These are phyloP conservation scores for Metschnikowia borealis DNA, from an alignment of 805 yeast genomes.

Conservation along the genomic window DNA sequence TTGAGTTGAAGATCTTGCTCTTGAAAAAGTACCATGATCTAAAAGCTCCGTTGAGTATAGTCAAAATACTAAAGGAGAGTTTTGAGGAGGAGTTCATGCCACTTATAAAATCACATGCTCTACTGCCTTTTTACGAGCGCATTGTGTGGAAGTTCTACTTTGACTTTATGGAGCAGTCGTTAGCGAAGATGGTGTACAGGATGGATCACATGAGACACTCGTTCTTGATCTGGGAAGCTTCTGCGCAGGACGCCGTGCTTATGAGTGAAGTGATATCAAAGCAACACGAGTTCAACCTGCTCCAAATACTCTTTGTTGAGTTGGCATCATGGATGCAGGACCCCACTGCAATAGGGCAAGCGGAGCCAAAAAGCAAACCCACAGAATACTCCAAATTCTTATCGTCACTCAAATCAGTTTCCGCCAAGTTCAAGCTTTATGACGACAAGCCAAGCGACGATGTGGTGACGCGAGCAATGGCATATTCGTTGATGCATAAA, in stretches of 20 bases:
- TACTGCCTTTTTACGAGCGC: constrained; percentile 37
- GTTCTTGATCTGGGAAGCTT: constrained; percentile 38
- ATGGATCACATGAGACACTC: constrained; percentile 24
- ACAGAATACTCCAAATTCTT: constrained; percentile 16
- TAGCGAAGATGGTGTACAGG: constrained; percentile 20
- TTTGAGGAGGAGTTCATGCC: constrained; percentile 25
- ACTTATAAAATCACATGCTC: constrained; percentile 17
- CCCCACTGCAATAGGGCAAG: not conserved
- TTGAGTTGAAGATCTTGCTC: constrained; percentile 28
- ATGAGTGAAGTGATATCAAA: constrained; percentile 17
- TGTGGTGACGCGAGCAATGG: constrained; percentile 14
- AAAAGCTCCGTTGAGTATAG: constrained; percentile 28
- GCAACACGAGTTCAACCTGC: constrained; percentile 16
- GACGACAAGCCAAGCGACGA: constrained; percentile 1
- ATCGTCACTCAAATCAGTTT: constrained; percentile 29
- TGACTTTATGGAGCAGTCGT: constrained; percentile 25
- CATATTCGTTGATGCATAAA: constrained; percentile 14
- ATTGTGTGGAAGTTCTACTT: constrained; percentile 40
- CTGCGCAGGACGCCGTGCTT: constrained; percentile 15
- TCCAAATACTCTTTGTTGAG: constrained; percentile 26
- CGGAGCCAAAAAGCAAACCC: too few relatives aligned
- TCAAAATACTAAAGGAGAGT: constrained; percentile 27
- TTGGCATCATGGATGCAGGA: constrained; percentile 17
- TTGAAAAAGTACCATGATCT: constrained; percentile 36
- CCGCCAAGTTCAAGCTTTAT: constrained; percentile 29